Base-by-base conservation (phyloP, 176 grass and related monocot species). In the Elymus sibiricus region DNA sequence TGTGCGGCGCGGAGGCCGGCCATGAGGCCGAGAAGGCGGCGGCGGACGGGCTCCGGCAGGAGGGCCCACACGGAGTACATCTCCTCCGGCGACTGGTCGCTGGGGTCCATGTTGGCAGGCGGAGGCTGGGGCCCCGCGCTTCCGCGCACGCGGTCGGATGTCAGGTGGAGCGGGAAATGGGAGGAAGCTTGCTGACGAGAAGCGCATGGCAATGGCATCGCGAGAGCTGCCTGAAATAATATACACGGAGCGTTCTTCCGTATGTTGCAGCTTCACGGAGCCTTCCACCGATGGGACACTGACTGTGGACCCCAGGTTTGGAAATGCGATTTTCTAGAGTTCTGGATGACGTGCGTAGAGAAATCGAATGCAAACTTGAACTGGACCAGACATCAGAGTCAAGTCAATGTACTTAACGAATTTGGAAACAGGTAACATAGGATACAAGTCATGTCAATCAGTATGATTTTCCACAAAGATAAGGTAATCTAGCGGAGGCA, bases 61-160 rank as follows among this genome's bases (percentile, higher is more conserved):
- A 95, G 28, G 21, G 90, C 95, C 93, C 95, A 98, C 34, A 95
- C 89, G 11, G 93, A 98, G 89, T 89, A 95, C 49, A 83, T 77
- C 82, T 91, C 93, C 87, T 88, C 83, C n/a, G 85, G 72, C 8
- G 72, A 87, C 58, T 65, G 40, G 62, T 79, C 35, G 70, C 69
- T 4, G 31, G 68, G 43, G 58, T 82, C 87, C 81, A 91, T 82
- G 39, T 9, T 26, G 28, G 24, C 32, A 24, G 55, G 25, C 43
- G 53, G 53, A 21, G 53, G 53, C 53, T 56, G 19, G 53, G 53
- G 53, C 19, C 7, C 53, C 19, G 19, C 51, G 51, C 51, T 53
- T 15, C 49, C 16, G 14, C 0, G 51, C 17, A 55, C 29, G 13
- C 73, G 27, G 37, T 13, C 31, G 53, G 63, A 16, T 39, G 1